phyloP scores from a whole-genome alignment of 495 filamentous ascomycete species.

The Penicillium chermesinum region DNA sequence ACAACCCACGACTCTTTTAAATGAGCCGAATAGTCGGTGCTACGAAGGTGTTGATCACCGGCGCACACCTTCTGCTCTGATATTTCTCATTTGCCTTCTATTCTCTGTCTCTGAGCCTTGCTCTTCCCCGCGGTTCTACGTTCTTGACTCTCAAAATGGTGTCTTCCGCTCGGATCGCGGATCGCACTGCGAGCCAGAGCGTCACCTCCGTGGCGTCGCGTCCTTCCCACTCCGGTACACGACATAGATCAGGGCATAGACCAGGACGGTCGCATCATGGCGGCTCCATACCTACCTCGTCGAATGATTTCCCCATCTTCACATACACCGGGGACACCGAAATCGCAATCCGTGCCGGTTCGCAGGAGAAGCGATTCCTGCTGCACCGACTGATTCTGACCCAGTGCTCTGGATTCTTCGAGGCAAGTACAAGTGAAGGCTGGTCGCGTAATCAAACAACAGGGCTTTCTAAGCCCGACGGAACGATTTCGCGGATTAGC shows the following conservation, averaged over 20 bases:
- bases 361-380: slow-evolving; percentile 75
- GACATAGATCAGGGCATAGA: slow-evolving; percentile 69
- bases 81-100: not conserved
- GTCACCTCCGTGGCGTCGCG: slow-evolving; percentile 57
- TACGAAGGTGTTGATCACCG: slow-evolving; percentile 22
- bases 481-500: slow-evolving; percentile 51
- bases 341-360: slow-evolving; percentile 66
- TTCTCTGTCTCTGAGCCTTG: not conserved
- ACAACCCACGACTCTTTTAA: not conserved
- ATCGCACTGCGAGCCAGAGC: slow-evolving; percentile 46
- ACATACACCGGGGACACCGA: slow-evolving; percentile 87
- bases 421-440: slow-evolving; percentile 79
- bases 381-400: slow-evolving; percentile 79
- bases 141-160: slow-evolving; percentile 56
- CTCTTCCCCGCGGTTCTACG: too few species aligned
- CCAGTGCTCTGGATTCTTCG: slow-evolving; percentile 89
- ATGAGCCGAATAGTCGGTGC: slow-evolving; percentile 13
- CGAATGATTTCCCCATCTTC: slow-evolving; percentile 91
- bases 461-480: slow-evolving; percentile 26
- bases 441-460: slow-evolving; percentile 58
- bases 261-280: slow-evolving; percentile 79
- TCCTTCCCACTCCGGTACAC: slow-evolving; percentile 49
- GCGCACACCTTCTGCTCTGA: slow-evolving; percentile 3
- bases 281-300: slow-evolving; percentile 61
- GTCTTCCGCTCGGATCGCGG: slow-evolving; percentile 62